Percentiles rank a stretch among this genome's conserved stretches.
Conservation (phyloP, 2,329 filamentous ascomycete species). For the Colletotrichum scovillei region DNA sequence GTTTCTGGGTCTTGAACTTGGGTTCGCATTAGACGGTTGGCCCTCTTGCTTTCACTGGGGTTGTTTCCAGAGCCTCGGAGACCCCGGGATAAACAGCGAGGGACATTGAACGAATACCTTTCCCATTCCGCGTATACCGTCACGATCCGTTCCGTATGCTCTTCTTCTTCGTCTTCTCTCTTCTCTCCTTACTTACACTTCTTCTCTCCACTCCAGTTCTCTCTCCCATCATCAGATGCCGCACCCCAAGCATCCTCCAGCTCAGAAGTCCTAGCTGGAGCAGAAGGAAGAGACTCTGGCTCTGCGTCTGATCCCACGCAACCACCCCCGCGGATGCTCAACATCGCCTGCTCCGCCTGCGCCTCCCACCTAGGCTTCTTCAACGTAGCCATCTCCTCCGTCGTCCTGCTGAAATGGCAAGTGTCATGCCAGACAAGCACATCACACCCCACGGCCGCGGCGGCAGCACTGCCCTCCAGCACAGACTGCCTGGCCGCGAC, state of each 20-base stretch:
- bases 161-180: constrained; percentile 36
- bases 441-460: constrained; percentile 26
- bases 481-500: constrained; percentile 65
- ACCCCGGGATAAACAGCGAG: constrained; percentile 61
- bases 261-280: constrained; percentile 42
- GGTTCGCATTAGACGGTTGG: constrained; percentile 41
- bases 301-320: not conserved
- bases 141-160: constrained; percentile 2
- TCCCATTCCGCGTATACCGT: not conserved
- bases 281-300: not conserved
- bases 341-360: constrained; percentile 60
- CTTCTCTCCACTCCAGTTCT: constrained; percentile 48
- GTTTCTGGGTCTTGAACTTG: constrained; percentile 48
- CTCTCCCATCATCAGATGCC: constrained; percentile 43
- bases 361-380: constrained; percentile 58
- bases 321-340: constrained; percentile 45
- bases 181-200: constrained; percentile 6
- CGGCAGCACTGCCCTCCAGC: constrained; percentile 48
- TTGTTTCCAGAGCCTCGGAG: constrained; percentile 60
- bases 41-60: constrained; percentile 57
- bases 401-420: constrained; percentile 69
- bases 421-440: constrained; percentile 52
- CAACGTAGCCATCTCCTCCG: constrained; percentile 55
- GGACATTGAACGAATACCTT: constrained; percentile 50
- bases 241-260: constrained; percentile 43